Evolutionary conservation across 371 early-diverging fungal species (phyloP).

Genomic region (Mucor mucedo): DNA sequence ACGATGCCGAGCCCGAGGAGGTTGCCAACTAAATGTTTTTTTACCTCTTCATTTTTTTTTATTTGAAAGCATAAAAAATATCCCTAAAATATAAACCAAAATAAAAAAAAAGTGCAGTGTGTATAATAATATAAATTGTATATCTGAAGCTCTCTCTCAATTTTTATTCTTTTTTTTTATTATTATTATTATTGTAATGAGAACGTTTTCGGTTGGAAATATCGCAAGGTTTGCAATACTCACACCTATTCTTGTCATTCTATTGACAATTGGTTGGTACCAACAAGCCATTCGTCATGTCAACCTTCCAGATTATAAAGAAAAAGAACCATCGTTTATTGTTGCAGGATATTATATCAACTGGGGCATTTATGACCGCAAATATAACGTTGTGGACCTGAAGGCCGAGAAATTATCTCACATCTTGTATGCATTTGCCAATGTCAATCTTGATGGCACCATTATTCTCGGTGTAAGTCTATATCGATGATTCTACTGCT

Average conservation of each 20-base stretch:
- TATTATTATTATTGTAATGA: neutral
- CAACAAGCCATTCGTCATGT: conserved; percentile 25
- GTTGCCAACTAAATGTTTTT: conserved; percentile 36
- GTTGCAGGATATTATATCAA: conserved; percentile 46
- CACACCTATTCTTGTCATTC: conserved; percentile 31
- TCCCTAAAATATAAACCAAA: conserved; percentile 3
- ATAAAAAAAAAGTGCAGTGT: conserved; percentile 20
- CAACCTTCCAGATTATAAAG: conserved; percentile 7
- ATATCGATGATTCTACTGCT: neutral
- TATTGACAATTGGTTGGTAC: conserved; percentile 41
- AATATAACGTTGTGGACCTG: conserved; percentile 64
- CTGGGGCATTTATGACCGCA: conserved; percentile 75
- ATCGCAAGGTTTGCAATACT: conserved; percentile 24
- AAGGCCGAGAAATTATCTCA: conserved; percentile 69
- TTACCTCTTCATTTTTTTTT: neutral
- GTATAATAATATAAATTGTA: conserved; percentile 4
- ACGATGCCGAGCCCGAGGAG: conserved; percentile 55
- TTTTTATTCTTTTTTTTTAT: conserved; percentile 6
- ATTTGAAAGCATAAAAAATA: conserved; percentile 3
- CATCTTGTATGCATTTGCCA: conserved; percentile 89
- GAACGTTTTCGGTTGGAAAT: conserved; percentile 4
- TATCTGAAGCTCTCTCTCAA: neutral
- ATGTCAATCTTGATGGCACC: conserved; percentile 67
- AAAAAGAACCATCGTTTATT: conserved; percentile 16
- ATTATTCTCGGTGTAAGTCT: conserved; percentile 60